Conservation (phyloP, 2,329 filamentous ascomycete species). For the Ascosphaera apis region DNA sequence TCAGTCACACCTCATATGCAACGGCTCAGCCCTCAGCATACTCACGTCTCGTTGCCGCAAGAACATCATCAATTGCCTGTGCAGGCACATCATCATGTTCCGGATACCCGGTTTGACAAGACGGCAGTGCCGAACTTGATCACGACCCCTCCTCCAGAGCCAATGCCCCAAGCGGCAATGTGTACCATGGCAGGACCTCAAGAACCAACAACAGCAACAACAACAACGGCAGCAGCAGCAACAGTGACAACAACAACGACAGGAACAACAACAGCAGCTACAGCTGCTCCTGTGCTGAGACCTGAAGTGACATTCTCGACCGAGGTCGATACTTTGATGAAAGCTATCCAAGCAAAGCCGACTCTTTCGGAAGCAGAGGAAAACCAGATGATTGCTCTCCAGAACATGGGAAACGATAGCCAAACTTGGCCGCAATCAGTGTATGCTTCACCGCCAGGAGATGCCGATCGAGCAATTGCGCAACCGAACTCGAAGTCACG, state of each 20-base stretch:
- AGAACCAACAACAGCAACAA: too few species aligned
- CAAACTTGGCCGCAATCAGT: slow-evolving; percentile 5
- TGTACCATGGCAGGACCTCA: slow-evolving; percentile 1
- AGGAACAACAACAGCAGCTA: slow-evolving; percentile 27
- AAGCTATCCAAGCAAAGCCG: slow-evolving; percentile 52
- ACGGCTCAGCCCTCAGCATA: too few species aligned
- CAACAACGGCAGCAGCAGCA: slow-evolving; percentile 2
- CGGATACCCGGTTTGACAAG: too few species aligned
- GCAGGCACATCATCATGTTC: too few species aligned
- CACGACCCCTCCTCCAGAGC: too few species aligned
- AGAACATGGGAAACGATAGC: slow-evolving; percentile 11
- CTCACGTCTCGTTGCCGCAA: too few species aligned
- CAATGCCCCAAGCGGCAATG: too few species aligned
- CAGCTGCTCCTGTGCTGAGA: too few species aligned
- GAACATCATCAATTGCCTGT: too few species aligned
- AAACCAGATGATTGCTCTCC: slow-evolving; percentile 15
- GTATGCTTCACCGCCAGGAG: slow-evolving; percentile 3
- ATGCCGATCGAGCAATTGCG: slow-evolving; percentile 9
- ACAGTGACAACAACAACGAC: too few species aligned
- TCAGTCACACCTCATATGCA: too few species aligned
- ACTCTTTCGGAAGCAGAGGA: slow-evolving; percentile 9
- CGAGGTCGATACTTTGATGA: slow-evolving; percentile 71
- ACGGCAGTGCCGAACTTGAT: too few species aligned
- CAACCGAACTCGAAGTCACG: slow-evolving; percentile 17
- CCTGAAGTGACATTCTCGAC: slow-evolving; percentile 46